A percentile compares a stretch with the other conserved stretches of the same genome.
These are phyloP conservation scores for Alopecurus myosuroides DNA, from an alignment of 176 grass and related monocot species.

Conservation along the genomic window DNA sequence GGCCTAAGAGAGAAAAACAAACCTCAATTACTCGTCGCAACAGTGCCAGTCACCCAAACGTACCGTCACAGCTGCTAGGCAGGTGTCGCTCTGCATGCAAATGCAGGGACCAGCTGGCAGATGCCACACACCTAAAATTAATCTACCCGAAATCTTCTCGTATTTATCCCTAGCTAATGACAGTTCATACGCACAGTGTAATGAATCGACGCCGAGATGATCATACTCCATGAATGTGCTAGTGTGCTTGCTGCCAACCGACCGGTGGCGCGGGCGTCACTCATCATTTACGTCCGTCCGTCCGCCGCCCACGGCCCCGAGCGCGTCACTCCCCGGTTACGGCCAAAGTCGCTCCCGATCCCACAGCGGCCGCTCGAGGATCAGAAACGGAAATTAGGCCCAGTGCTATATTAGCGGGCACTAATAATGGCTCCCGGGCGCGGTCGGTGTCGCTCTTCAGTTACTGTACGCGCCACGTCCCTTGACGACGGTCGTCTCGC, in stretches of 20 bases:
- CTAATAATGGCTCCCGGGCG: neutral
- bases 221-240: too few relatives aligned
- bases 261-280: neutral
- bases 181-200: too few relatives aligned
- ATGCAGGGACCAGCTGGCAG: neutral
- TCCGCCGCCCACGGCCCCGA: neutral
- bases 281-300: neutral
- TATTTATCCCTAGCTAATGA: neutral
- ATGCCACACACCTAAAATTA: too few relatives aligned
- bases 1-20: neutral
- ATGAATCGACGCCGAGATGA: too few relatives aligned
- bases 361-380: neutral
- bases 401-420: neutral
- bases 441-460: neutral
- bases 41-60: neutral
- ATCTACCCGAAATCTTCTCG: neutral
- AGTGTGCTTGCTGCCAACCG: neutral
- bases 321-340: neutral
- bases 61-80: neutral
- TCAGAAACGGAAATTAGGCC: neutral
- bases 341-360: neutral
- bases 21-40: neutral
- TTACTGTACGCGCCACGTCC: neutral
- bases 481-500: neutral
- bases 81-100: conserved; percentile 4